These are phyloP conservation scores for Aurantiochytrium sp. DNA, from an alignment of 108 stramenopile species.

Conservation along the genomic window DNA sequence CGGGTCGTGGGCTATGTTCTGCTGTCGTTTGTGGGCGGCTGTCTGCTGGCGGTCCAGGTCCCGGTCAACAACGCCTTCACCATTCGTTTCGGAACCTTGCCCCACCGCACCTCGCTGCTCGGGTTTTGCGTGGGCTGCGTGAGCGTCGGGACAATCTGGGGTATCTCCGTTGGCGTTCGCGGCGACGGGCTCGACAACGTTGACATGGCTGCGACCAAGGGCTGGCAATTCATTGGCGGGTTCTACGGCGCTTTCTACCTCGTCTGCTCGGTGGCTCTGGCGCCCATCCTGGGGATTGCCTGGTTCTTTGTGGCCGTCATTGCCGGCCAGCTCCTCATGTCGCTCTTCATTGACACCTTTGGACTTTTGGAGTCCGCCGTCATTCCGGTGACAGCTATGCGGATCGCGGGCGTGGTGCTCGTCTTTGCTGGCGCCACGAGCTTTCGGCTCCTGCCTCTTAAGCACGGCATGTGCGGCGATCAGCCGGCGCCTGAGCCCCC, in stretches of 20 bases:
- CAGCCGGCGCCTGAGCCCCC: too few relatives aligned
- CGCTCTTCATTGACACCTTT: not conserved
- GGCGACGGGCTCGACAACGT: not conserved
- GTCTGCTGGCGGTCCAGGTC: not conserved
- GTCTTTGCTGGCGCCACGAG: not conserved
- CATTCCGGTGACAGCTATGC: not conserved
- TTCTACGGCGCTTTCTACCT: not conserved
- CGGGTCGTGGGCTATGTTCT: not conserved
- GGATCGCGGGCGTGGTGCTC: not conserved
- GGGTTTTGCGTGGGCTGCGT: not conserved
- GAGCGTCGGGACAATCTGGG: not conserved
- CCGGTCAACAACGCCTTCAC: not conserved
- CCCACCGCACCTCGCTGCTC: not conserved
- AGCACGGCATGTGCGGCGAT: too few relatives aligned
- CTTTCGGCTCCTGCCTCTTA: not conserved
- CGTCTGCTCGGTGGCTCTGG: not conserved
- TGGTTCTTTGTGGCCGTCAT: not conserved
- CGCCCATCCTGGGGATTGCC: not conserved
- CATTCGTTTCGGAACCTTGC: not conserved
- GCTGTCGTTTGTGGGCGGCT: not conserved
- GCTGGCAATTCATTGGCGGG: not conserved
- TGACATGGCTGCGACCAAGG: not conserved
- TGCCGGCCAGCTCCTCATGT: conserved; percentile 16
- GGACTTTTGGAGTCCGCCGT: not conserved
- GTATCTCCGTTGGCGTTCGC: not conserved